phyloP scores from a whole-genome alignment of 1,284 basidiomycete genomes.

The Thelephora terrestris region DNA sequence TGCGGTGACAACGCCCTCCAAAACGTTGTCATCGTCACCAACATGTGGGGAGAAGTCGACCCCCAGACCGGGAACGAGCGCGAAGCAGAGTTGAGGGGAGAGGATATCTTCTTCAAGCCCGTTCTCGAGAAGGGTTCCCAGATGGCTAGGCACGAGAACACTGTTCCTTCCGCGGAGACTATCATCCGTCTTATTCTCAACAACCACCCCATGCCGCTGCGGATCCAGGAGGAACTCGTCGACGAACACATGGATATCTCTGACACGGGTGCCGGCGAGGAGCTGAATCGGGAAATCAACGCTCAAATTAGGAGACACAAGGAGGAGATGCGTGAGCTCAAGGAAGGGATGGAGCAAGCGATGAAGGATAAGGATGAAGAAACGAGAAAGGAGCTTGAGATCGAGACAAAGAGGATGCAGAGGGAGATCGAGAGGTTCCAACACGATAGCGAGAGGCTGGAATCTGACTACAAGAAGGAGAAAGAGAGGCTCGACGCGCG shows the following conservation, averaged over 20 bases:
- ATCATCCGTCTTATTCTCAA: conserved; percentile 9
- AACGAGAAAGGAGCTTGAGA: neutral
- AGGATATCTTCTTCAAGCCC: no score
- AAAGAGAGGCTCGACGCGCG: no score
- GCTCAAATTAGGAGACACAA: neutral
- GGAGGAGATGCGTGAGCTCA: neutral
- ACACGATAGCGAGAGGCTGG: neutral
- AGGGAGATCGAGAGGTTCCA: neutral
- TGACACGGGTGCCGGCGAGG: neutral
- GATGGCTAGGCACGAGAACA: conserved; percentile 14
- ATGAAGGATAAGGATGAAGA: neutral
- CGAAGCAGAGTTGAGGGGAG: conserved; percentile 5
- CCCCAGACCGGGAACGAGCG: conserved; percentile 5
- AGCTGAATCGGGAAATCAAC: neutral
- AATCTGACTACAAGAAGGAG: neutral
- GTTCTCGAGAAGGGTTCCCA: conserved; percentile 5
- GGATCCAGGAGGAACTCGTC: conserved; percentile 12
- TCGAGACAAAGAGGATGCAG: neutral
- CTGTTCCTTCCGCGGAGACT: conserved; percentile 7
- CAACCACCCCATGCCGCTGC: conserved; percentile 7
- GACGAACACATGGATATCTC: conserved; percentile 19
- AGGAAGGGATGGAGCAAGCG: neutral
- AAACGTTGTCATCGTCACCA: no score
- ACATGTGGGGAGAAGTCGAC: no score
- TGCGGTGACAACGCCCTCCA: no score